Evolutionary conservation across 257 asterid genomes (phyloP), one percentile per base, ranked within the genome.

Genomic region (Solanum sitiens): DNA sequence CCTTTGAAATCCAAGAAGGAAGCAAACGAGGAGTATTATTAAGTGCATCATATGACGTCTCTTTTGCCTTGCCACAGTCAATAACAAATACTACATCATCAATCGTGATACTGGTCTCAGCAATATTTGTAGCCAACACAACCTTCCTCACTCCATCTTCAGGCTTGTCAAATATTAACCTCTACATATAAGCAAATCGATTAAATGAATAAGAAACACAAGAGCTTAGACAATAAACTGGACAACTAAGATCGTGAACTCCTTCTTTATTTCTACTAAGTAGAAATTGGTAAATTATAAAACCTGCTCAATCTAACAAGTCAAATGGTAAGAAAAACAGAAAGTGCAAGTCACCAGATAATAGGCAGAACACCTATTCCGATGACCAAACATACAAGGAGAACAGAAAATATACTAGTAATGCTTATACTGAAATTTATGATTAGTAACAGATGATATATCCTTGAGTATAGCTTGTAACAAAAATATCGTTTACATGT

Each of bases 1-100:
- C 98, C 94, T 95, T 95, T 25, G 99, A 94, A 68, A 96, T 96
- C 99, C 99, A 96, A 82, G 98, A 88, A 61, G 99, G 98, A 90
- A 96, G 97, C 93, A 96, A 93, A 89, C 99, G 95, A 89, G 99
- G 98, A 89, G 99, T 95, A 91, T 96, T 96, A 89, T 96, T 96
- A 59, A 96, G 92, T 32, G 98, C 99, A 91, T 96, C 99, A 87
- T 96, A 96, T 21, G 99, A 94, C 14, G 99, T 86, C 92, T 96
- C 99, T 87, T 96, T 96, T 87, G 98, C 98, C 92, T 96, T 96
- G 83, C 99, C 99, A 65, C 99, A 95, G 90, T 96, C 99, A 8
- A 96, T 89, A 50, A 96, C 98, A 80, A 92, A 95, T 86, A 95
- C 98, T 79, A 95, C 93, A 73, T 96, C 99, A 77, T 95, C 93